Conservation (phyloP, 192 early-diverging fungal genomes). For the Rhizoclosmatium globosum region DNA sequence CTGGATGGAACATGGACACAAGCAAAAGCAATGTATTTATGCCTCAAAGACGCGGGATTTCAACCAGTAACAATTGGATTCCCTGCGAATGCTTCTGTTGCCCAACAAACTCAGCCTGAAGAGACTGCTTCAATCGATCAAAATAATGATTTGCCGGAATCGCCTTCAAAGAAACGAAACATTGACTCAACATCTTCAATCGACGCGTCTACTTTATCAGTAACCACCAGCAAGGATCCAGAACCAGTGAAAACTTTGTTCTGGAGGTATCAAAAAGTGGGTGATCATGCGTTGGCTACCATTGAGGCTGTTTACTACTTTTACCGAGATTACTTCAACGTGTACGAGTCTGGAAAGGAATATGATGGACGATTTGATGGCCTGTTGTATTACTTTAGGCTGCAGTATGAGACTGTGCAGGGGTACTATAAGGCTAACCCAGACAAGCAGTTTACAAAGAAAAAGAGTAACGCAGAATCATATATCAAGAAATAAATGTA, state of each 20-base stretch:
- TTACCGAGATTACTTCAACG: constrained; percentile 79
- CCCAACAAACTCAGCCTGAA: background rate
- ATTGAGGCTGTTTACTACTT: constrained; percentile 97
- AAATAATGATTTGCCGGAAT: background rate
- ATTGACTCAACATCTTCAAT: background rate
- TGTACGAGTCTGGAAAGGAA: constrained; percentile 34
- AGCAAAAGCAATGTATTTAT: constrained; percentile 59
- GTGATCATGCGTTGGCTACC: constrained; percentile 82
- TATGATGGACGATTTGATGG: constrained; percentile 81
- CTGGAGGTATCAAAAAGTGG: constrained; percentile 88
- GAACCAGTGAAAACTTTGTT: constrained; percentile 72
- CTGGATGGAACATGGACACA: constrained; percentile 98
- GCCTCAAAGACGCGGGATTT: constrained; percentile 57
- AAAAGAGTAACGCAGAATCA: constrained; percentile 42
- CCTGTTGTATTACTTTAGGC: constrained; percentile 86
- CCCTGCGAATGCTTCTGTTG: background rate
- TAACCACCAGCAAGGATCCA: background rate
- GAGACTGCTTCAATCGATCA: background rate
- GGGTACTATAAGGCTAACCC: constrained; percentile 71
- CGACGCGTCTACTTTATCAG: background rate
- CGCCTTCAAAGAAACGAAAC: background rate
- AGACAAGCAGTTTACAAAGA: constrained; percentile 60
- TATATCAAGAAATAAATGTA: constrained; percentile 46
- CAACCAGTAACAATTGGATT: constrained; percentile 53
- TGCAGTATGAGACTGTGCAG: constrained; percentile 90